Evolutionary conservation across 2,329 filamentous ascomycete species (phyloP).

Genomic region (Aspergillus texensis): DNA sequence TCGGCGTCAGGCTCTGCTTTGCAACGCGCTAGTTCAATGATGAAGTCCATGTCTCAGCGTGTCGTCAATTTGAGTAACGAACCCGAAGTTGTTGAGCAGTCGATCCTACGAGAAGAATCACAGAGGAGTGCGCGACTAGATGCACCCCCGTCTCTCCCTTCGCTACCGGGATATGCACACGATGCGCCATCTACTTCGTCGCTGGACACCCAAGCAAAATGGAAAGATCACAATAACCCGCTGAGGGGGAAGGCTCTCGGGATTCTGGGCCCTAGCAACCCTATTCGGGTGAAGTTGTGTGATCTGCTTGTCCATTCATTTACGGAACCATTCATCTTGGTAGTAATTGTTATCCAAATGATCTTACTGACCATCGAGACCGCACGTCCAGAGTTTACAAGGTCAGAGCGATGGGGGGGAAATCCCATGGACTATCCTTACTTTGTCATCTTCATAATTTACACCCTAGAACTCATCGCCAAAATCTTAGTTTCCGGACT

Average conservation of each 20-base stretch:
- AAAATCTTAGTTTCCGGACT: conserved; percentile 93
- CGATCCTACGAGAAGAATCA: conserved; percentile 59
- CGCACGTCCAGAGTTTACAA: conserved; percentile 68
- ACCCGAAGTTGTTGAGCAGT: conserved; percentile 76
- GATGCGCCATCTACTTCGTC: conserved; percentile 42
- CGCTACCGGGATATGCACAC: conserved; percentile 48
- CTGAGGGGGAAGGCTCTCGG: conserved; percentile 84
- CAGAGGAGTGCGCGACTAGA: conserved; percentile 57
- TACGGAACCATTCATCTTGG: conserved; percentile 81
- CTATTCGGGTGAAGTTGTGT: conserved; percentile 73
- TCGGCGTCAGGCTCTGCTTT: conserved; percentile 65
- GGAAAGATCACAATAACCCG: conserved; percentile 65
- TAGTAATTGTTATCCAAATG: conserved; percentile 86
- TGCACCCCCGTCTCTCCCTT: conserved; percentile 54
- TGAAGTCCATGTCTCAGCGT: conserved; percentile 89
- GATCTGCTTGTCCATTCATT: conserved; percentile 83
- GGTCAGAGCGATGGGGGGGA: conserved; percentile 66
- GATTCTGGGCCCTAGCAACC: conserved; percentile 78
- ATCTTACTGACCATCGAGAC: conserved; percentile 86
- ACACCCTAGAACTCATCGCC: conserved; percentile 81
- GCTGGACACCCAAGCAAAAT: conserved; percentile 41
- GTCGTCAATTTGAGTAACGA: conserved; percentile 98
- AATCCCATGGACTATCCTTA: conserved; percentile 74
- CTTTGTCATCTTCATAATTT: conserved; percentile 81
- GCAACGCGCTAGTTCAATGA: conserved; percentile 71